Conservation (phyloP, 106 monocot species). For the Agapanthus africanus region DNA sequence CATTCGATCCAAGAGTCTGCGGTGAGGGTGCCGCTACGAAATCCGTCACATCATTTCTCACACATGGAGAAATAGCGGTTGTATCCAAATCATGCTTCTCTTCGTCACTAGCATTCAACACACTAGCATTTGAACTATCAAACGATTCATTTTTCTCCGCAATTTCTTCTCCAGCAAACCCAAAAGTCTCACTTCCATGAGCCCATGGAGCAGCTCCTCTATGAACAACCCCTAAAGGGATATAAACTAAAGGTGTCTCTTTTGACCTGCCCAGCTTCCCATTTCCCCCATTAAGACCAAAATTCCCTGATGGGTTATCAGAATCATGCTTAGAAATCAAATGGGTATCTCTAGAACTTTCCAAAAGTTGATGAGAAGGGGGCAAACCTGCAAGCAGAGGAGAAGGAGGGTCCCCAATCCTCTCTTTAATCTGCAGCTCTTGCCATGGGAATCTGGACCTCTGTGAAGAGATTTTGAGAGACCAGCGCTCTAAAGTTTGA, state of each 20-base stretch:
- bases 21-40: too few species aligned
- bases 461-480: constrained; percentile 37
- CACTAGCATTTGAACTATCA: background rate
- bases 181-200: constrained; percentile 12
- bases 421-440: constrained; percentile 4
- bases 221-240: background rate
- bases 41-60: too few species aligned
- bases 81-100: background rate
- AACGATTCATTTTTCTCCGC: background rate
- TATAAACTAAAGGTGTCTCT: background rate
- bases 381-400: background rate
- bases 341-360: background rate
- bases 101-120: background rate
- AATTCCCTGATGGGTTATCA: background rate
- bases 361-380: background rate
- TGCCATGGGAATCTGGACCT: constrained; percentile 66
- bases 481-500: constrained; percentile 58
- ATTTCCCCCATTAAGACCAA: background rate
- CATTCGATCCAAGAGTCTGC: too few species aligned
- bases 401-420: background rate
- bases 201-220: constrained; percentile 23
- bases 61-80: background rate
- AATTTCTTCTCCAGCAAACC: background rate
- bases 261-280: background rate
- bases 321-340: background rate